These are phyloP conservation scores for Eucalyptus camaldulensis DNA, from an alignment of 345 rosid genomes.

Conservation along the genomic window DNA sequence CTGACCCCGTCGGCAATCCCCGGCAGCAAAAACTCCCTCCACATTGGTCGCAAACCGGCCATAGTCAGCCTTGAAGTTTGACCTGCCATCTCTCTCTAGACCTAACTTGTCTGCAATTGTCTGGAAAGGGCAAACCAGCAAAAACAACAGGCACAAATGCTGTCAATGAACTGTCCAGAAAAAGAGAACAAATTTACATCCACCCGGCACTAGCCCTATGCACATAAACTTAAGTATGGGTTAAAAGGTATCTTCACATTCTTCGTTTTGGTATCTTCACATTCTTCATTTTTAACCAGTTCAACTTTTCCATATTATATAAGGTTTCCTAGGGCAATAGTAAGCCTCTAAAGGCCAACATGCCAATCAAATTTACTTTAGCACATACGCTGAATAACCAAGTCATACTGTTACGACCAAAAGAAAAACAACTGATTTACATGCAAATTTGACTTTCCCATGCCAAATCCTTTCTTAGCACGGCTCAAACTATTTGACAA, in stretches of 20 bases:
- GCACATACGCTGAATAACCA: neutral
- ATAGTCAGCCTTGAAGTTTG: slow-evolving; percentile 90
- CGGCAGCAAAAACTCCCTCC: slow-evolving; percentile 93
- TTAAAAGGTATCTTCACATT: neutral
- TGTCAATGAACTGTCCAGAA: neutral
- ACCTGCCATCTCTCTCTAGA: slow-evolving; percentile 66
- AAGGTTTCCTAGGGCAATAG: neutral
- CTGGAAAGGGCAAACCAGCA: slow-evolving; percentile 10
- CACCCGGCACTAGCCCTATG: neutral
- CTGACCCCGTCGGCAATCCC: slow-evolving; percentile 96
- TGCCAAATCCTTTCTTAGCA: neutral
- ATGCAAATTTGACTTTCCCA: neutral
- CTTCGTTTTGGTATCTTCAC: neutral
- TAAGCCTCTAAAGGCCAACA: neutral
- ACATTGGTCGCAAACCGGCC: slow-evolving; percentile 79
- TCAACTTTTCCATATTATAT: neutral
- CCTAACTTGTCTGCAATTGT: slow-evolving; percentile 79
- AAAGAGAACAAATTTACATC: neutral
- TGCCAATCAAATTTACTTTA: neutral
- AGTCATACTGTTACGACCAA: neutral
- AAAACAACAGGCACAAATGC: neutral
- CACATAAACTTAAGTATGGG: neutral
- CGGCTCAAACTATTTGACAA: neutral
- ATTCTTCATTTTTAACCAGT: neutral
- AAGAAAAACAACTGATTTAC: neutral